Evolutionary conservation across 257 asterid species (phyloP).

Genomic region (Orobanche coerulescens): DNA sequence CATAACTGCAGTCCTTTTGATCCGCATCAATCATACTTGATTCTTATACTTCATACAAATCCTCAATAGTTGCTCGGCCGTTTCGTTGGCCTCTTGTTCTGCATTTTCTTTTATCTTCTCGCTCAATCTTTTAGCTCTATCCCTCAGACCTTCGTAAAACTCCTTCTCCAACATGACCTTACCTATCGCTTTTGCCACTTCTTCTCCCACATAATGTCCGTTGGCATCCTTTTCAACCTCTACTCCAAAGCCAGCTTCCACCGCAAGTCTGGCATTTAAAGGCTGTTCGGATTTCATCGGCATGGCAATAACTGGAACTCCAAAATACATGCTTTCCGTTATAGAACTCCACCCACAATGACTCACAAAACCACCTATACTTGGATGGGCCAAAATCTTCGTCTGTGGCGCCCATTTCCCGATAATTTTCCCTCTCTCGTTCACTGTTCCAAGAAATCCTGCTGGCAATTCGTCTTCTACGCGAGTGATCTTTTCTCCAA

Average conservation of each 20-base stretch:
- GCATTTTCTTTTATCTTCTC: constrained; percentile 14
- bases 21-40: no score
- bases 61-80: constrained; percentile 10
- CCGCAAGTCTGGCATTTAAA: constrained; percentile 20
- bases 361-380: constrained; percentile 30
- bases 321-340: constrained; percentile 23
- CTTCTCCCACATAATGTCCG: constrained; percentile 19
- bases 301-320: constrained; percentile 30
- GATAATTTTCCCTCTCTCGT: constrained; percentile 18
- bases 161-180: constrained; percentile 19
- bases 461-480: constrained; percentile 14
- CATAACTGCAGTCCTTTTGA: no score
- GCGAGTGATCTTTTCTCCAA: constrained; percentile 4
- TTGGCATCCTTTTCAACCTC: constrained; percentile 25
- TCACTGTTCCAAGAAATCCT: constrained; percentile 26
- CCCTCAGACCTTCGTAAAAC: constrained; percentile 17
- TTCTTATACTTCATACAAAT: constrained; percentile 29
- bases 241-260: constrained; percentile 23
- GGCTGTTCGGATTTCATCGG: constrained; percentile 30
- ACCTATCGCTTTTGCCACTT: constrained; percentile 18
- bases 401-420: constrained; percentile 30
- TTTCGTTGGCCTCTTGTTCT: constrained; percentile 20
- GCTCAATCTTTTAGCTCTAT: constrained; percentile 14
- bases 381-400: constrained; percentile 22
- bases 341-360: constrained; percentile 36